A percentile compares a stretch with the other conserved stretches of the same genome.
phyloP scores from a whole-genome alignment of 306 rosid species.

The Quercus variabilis region DNA sequence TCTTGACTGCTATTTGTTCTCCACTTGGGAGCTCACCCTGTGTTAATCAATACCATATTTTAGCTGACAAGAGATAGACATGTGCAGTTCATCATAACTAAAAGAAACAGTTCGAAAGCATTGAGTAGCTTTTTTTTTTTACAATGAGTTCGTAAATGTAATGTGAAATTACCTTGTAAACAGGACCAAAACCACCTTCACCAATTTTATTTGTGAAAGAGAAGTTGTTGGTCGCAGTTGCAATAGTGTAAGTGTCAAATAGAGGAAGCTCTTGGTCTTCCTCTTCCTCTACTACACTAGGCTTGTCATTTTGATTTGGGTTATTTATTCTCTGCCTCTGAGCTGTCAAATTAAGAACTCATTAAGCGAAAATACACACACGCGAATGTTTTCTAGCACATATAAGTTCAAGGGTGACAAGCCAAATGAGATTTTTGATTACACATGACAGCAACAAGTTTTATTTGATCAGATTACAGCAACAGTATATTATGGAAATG shows the following conservation, averaged over 20 bases:
- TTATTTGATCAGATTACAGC: background rate
- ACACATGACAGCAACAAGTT: background rate
- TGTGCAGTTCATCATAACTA: background rate
- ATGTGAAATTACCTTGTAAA: conserved; percentile 35
- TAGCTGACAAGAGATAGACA: background rate
- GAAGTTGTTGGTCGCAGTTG: conserved; percentile 43
- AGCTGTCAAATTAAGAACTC: background rate
- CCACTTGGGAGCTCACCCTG: conserved; percentile 43
- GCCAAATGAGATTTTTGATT: background rate
- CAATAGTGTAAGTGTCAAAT: conserved; percentile 34
- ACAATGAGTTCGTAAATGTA: background rate
- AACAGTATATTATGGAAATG: too few relatives aligned
- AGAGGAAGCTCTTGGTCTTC: conserved; percentile 28
- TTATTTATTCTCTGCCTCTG: background rate
- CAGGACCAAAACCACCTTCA: conserved; percentile 55
- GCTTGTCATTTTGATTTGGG: background rate
- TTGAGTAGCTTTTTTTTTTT: background rate
- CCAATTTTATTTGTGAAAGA: conserved; percentile 41
- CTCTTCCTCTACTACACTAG: conserved; percentile 16
- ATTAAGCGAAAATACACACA: background rate
- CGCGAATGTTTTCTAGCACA: background rate
- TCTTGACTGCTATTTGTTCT: conserved; percentile 39
- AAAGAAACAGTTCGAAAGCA: background rate
- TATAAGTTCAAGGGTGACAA: background rate
- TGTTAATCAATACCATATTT: conserved; percentile 13